Base-by-base conservation (phyloP, 352 stramenopile genomes). In the Phytophthora nicotianae region DNA sequence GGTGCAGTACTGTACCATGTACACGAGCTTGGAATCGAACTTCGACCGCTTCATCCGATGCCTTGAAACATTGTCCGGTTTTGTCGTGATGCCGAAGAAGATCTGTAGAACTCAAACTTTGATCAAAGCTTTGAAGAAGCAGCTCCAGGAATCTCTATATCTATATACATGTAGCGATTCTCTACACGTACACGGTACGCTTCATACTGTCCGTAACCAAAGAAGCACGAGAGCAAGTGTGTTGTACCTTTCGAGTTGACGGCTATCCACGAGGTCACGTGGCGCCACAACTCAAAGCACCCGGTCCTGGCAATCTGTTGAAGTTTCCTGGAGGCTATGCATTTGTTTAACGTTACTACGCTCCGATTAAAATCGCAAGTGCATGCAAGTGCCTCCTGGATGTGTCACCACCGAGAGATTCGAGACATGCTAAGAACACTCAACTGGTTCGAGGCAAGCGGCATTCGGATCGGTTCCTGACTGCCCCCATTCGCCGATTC, bases 181-280 rank as follows among this genome's bases (percentile, higher is more conserved):
- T 55, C 32, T 38, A 38, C 11, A 35, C 5, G 29, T 35, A 35
- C 29, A 3, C 24, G 7, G 24, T 29, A 29, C 7, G 4, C 24
- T n/a, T n/a, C n/a, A n/a, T n/a, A n/a, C n/a, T n/a, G n/a, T n/a
- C 24, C 24, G 24, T 29, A 29, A 7, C 24, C 24, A 29, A 29
- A 29, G 24, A 29, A 29, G 24, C 24, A 29, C 42, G 42, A 49
- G 10, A 49, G 23, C 21, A 49, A 33, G 9, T 14, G 11, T 32
- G 23, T 2, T 3, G 42, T 32, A 13, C 29, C 11, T 11, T 13
- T 21, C 10, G 10, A 33, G 23, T n/a, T 37, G 19, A 57, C 24
- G 35, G 17, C 43, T 62, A 49, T 56, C 55, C 35, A 62, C 23
- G n/a, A 35, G 23, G 16, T 62, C 29, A 52, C 53, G 53, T 62